These are phyloP conservation scores for Malus fusca DNA, from an alignment of 306 rosid species.

Conservation along the genomic window DNA sequence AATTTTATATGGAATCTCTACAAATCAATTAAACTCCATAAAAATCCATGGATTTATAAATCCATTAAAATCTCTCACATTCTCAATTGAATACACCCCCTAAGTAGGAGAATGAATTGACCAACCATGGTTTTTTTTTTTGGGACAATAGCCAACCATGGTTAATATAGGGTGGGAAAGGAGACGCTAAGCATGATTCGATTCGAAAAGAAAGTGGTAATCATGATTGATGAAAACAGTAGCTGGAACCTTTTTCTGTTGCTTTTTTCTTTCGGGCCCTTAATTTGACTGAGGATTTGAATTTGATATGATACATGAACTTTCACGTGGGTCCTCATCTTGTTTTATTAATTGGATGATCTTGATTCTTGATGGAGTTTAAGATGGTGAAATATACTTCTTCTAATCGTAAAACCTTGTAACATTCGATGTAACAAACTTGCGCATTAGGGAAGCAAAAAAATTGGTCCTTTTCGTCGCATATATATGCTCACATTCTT, in stretches of 20 bases:
- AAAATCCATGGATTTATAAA: no score
- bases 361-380: not conserved
- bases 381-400: not conserved
- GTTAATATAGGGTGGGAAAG: not conserved
- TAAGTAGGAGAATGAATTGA: no score
- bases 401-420: not conserved
- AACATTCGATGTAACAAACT: not conserved
- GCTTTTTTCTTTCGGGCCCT: not conserved
- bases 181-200: slow-evolving; percentile 10
- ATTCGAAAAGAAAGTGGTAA: not conserved
- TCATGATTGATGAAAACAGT: slow-evolving; percentile 4
- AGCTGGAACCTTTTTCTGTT: slow-evolving; percentile 1
- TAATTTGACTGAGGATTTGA: slow-evolving; percentile 15
- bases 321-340: slow-evolving; percentile 14
- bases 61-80: no score
- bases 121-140: not conserved
- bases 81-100: no score
- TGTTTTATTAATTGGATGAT: not conserved
- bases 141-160: not conserved
- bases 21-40: no score
- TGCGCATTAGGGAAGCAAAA: not conserved
- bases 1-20: no score
- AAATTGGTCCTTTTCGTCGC: not conserved
- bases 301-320: not conserved
- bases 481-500: not conserved